phyloP scores from a whole-genome alignment of 495 filamentous ascomycete genomes.

The Hypoxylon intermedium region DNA sequence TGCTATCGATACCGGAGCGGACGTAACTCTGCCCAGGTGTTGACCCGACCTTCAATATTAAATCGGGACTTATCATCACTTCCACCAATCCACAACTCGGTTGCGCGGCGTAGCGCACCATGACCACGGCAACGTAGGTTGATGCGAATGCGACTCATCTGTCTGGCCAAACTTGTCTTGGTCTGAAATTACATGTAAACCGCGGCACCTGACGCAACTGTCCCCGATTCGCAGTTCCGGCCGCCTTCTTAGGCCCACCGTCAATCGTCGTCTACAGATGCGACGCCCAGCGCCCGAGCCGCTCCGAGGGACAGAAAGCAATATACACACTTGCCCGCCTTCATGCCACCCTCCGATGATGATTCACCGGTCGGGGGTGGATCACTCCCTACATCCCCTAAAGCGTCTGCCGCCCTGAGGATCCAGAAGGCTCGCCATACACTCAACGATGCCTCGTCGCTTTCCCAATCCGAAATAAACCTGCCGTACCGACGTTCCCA shows the following conservation, averaged over 20 bases:
- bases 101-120: no score
- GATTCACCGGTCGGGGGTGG: constrained; percentile 47
- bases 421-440: constrained; percentile 46
- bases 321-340: constrained; percentile 24
- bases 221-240: neutral
- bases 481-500: constrained; percentile 60
- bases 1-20: constrained; percentile 17
- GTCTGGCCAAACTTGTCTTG: no score
- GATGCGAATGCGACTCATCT: no score
- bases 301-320: constrained; percentile 16
- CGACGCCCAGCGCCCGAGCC: constrained; percentile 19
- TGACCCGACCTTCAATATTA: constrained; percentile 11
- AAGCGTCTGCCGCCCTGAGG: constrained; percentile 50
- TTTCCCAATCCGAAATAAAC: constrained; percentile 52
- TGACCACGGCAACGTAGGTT: no score
- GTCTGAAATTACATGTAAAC: no score
- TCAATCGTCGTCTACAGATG: constrained; percentile 24
- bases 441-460: constrained; percentile 40
- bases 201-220: no score
- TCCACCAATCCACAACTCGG: no score
- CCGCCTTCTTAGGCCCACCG: neutral
- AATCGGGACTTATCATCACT: neutral
- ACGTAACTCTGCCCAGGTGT: constrained; percentile 8
- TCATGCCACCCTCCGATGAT: constrained; percentile 56
- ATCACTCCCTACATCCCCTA: constrained; percentile 50